phyloP scores from a whole-genome alignment of 805 yeast genomes.

The Kazachstania kunashirensis region DNA sequence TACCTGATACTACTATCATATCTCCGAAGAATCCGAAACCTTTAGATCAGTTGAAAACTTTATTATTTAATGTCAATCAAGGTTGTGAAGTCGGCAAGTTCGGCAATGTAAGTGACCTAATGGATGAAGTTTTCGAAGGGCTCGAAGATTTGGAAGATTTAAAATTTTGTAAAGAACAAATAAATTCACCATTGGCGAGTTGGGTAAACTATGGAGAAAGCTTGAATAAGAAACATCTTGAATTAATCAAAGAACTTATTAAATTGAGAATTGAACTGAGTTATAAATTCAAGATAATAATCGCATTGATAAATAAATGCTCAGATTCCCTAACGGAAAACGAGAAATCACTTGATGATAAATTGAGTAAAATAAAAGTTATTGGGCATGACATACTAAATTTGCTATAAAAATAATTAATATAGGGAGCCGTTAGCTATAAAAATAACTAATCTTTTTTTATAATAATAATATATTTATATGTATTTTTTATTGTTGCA shows the following conservation, averaged over 20 bases:
- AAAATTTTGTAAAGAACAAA: slow-evolving; percentile 21
- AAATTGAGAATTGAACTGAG: slow-evolving; percentile 33
- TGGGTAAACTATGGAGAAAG: slow-evolving; percentile 34
- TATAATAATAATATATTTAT: background rate
- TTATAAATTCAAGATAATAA: slow-evolving; percentile 32
- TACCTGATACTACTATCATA: too few species aligned
- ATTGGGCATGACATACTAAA: slow-evolving; percentile 35
- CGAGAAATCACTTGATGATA: slow-evolving; percentile 28
- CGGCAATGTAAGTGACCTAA: background rate
- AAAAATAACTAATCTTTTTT: background rate
- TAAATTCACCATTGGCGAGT: slow-evolving; percentile 19
- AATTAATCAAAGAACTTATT: slow-evolving; percentile 30
- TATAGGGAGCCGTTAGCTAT: too few species aligned
- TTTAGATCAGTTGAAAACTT: background rate
- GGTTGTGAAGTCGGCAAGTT: background rate
- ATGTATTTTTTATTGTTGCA: background rate
- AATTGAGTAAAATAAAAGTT: slow-evolving; percentile 31
- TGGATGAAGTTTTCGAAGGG: slow-evolving; percentile 3
- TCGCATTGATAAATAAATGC: slow-evolving; percentile 31
- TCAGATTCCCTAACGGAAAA: slow-evolving; percentile 28
- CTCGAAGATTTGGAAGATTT: slow-evolving; percentile 14
- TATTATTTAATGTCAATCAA: slow-evolving; percentile 1
- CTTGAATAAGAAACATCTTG: slow-evolving; percentile 28
- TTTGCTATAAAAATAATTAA: slow-evolving; percentile 19
- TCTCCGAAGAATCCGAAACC: slow-evolving; percentile 1